Conservation (phyloP, 768 basidiomycete species). For the Termitomyces sp. region DNA sequence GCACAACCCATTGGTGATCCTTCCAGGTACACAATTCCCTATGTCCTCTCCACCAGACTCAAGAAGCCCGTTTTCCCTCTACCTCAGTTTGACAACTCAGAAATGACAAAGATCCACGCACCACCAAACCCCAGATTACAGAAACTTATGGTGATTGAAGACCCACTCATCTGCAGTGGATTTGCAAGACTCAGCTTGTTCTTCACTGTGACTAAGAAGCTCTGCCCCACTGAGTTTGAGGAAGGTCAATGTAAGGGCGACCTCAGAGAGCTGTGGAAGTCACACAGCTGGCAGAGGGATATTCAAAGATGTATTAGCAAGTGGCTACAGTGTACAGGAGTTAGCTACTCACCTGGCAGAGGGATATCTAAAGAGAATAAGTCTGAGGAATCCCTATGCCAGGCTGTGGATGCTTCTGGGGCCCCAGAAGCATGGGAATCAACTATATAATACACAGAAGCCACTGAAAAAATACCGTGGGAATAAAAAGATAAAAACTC, state of each 20-base stretch:
- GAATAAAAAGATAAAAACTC: too few relatives aligned
- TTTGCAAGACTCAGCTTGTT: constrained; percentile 22
- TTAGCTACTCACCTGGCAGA: too few relatives aligned
- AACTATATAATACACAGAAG: too few relatives aligned
- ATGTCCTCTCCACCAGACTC: constrained; percentile 22
- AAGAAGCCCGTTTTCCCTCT: constrained; percentile 20
- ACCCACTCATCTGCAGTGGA: constrained; percentile 21
- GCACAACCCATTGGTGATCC: background rate
- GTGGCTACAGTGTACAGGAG: too few relatives aligned
- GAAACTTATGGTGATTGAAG: constrained; percentile 17
- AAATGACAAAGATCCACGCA: constrained; percentile 18
- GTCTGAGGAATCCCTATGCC: too few relatives aligned
- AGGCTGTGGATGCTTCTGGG: too few relatives aligned
- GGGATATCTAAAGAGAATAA: too few relatives aligned
- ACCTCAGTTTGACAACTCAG: constrained; percentile 17
- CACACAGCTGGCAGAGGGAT: too few relatives aligned
- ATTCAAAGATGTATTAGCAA: too few relatives aligned
- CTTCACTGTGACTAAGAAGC: constrained; percentile 10
- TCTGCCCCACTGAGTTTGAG: constrained; percentile 4
- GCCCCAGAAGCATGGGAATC: too few relatives aligned
- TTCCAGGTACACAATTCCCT: constrained; percentile 21
- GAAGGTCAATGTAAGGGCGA: constrained; percentile 8
- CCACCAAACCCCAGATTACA: constrained; percentile 19
- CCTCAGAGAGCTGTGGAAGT: too few relatives aligned
- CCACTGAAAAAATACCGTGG: too few relatives aligned